Conservation (phyloP, 1,284 basidiomycete species). For the Fomitiporia mediterranea region DNA sequence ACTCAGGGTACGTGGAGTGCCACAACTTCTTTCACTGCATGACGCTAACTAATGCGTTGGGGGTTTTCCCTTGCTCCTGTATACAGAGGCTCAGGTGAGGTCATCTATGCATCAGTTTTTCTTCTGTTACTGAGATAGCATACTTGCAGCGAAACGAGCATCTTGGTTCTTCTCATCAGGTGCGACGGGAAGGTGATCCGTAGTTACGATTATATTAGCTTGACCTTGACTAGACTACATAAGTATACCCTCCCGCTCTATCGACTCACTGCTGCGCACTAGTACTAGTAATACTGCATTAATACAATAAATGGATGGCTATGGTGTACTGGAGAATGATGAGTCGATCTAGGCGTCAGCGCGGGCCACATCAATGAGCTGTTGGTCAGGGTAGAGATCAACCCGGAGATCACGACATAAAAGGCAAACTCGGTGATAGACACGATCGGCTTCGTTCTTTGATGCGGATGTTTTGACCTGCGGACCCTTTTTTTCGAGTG, state of each 20-base stretch:
- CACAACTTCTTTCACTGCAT: conserved; percentile 3
- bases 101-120: conserved; percentile 17
- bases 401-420: conserved; percentile 9
- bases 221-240: conserved; percentile 16
- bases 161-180: conserved; percentile 71
- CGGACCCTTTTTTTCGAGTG: conserved; percentile 1
- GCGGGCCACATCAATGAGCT: neutral
- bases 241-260: conserved; percentile 15
- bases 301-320: neutral
- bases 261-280: neutral
- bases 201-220: conserved; percentile 1
- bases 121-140: conserved; percentile 16
- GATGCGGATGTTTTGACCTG: neutral
- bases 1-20: conserved; percentile 58
- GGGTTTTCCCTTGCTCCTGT: conserved; percentile 8
- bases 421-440: neutral
- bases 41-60: conserved; percentile 6
- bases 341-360: neutral
- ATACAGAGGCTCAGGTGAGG: conserved; percentile 26
- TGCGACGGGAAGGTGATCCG: conserved; percentile 13
- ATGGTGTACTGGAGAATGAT: too few relatives aligned
- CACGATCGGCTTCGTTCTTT: neutral
- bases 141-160: conserved; percentile 68
- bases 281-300: conserved; percentile 12
- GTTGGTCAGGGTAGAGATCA: neutral